Conservation (phyloP, 2,329 filamentous ascomycete species). For the Pyricularia pennisetigena region DNA sequence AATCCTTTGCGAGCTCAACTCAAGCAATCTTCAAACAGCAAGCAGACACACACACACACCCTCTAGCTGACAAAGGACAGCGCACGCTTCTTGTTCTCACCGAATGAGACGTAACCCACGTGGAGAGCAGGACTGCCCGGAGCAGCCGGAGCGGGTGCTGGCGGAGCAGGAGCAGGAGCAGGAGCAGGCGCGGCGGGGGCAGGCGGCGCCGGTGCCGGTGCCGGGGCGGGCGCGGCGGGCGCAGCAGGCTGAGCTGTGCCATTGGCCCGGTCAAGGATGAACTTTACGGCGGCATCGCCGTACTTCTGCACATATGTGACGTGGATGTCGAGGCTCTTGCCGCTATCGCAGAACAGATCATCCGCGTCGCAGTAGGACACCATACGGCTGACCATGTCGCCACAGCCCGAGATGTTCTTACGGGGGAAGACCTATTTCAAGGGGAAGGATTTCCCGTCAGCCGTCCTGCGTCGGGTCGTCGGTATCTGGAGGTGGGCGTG, state of each 20-base stretch:
- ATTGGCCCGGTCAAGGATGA: constrained; percentile 8
- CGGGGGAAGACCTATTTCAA: constrained; percentile 9
- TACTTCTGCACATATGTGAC: constrained; percentile 11
- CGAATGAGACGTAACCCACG: not conserved
- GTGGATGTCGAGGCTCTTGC: constrained; percentile 10
- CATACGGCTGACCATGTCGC: constrained; percentile 8
- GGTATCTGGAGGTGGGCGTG: not conserved
- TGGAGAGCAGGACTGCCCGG: not conserved
- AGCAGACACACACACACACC: no score
- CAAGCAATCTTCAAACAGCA: not conserved
- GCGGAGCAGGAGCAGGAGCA: not conserved
- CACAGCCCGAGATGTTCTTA: constrained; percentile 8
- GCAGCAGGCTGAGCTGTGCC: not conserved
- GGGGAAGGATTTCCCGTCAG: no score
- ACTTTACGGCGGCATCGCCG: constrained; percentile 6
- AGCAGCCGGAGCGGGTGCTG: not conserved
- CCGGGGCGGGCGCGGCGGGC: not conserved
- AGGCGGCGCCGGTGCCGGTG: not conserved
- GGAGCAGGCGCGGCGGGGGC: not conserved
- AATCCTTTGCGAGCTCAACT: not conserved
- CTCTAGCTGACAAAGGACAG: not conserved
- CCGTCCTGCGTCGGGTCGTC: no score
- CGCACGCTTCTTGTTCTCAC: not conserved
- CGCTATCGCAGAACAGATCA: constrained; percentile 13
- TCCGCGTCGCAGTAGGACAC: constrained; percentile 12